A percentile compares a stretch with the other conserved stretches of the same genome.
Conservation (phyloP, 2,329 filamentous ascomycete genomes). For the Acarospora socialis region DNA sequence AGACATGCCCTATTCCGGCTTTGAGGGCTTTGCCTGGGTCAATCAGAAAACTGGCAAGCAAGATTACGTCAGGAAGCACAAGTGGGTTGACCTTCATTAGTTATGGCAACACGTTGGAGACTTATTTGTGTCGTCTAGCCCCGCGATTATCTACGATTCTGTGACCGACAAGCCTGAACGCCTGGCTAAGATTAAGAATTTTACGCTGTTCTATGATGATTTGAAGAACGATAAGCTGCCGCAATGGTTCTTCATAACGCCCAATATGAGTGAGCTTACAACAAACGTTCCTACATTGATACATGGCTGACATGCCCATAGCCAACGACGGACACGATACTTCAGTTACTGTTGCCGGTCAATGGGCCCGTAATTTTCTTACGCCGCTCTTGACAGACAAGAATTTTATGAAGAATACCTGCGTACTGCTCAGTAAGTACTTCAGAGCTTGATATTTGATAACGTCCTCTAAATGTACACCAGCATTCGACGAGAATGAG, state of each 20-base stretch:
- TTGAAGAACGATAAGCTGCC: conserved; percentile 49
- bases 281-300: neutral
- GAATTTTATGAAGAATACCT: conserved; percentile 61
- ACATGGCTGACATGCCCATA: conserved; percentile 1
- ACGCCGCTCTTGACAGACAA: conserved; percentile 53
- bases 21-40: conserved; percentile 39
- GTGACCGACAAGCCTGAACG: conserved; percentile 46
- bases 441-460: too few species aligned
- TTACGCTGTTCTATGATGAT: conserved; percentile 54
- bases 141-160: conserved; percentile 49
- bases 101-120: neutral
- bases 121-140: conserved; percentile 16
- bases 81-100: conserved; percentile 29
- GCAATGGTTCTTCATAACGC: conserved; percentile 46
- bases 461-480: too few species aligned
- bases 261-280: conserved; percentile 27
- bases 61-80: conserved; percentile 75
- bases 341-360: conserved; percentile 51
- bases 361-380: conserved; percentile 55
- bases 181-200: conserved; percentile 58
- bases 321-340: conserved; percentile 61
- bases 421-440: conserved; percentile 63
- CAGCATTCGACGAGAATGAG: conserved; percentile 68
- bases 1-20: conserved; percentile 62
- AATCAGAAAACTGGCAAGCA: conserved; percentile 48